Evolutionary conservation across 352 stramenopile species (phyloP), one percentile per base, ranked within the genome.

Genomic region (Globisporangium splendens): DNA sequence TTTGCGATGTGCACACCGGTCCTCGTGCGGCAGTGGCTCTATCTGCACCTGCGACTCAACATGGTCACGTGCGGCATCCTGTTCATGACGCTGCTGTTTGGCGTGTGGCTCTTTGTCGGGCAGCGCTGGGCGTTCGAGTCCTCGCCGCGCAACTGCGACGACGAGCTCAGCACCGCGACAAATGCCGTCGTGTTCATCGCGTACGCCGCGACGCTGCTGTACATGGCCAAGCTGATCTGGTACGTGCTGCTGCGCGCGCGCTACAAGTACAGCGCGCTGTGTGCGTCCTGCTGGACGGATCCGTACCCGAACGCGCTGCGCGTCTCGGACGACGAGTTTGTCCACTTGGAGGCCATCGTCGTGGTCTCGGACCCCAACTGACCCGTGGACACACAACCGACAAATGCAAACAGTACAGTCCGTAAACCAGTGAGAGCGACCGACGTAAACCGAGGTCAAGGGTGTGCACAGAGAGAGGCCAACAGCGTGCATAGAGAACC

Each of bases 21-120:
- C 18, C 56, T 79, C 7, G 21, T 75, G 12, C 68, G 71, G 6
- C 66, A 77, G 52, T 80, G 72, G 66, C 59, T 80, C 46, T 77
- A 80, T 31, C 60, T 80, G 39, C 63, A 77, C 33, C 49, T 73
- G 11, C 65, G 68, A 13, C 39, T 76, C 2, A 67, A 70, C 51
- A 28, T 62, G 6, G 49, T 63, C 6, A 66, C 67, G 1, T 24
- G 58, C 6, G 21, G 20, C 0, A 44, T 79, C 0, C 50, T 77
- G 33, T 24, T 43, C 8, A 61, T 62, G 54, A 58, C 54, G 13
- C 46, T 59, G 13, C 14, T 73, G n/a, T 71, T 64, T 53, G 47
- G 63, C 2, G 49, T 57, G n/a, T 80, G 63, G 69, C 50, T 77
- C 6, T 46, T 77, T 14, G 15, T 77, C 1, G 72, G 63, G 0